Conservation (phyloP, 345 rosid species). For the Populus ilicifolia region DNA sequence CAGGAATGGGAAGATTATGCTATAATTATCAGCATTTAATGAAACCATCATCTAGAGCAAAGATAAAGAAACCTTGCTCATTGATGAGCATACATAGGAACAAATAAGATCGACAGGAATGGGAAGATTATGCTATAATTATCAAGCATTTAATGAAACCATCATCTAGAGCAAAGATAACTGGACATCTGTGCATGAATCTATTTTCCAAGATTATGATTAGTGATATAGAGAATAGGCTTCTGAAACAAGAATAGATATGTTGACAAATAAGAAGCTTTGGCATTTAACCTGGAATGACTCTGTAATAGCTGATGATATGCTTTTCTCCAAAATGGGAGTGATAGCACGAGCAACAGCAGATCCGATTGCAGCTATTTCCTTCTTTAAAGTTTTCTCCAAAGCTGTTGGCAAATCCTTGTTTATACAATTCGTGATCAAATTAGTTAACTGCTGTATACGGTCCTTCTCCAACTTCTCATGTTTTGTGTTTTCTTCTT, state of each 20-base stretch:
- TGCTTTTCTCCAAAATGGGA: constrained; percentile 26
- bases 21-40: too few species aligned
- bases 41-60: too few species aligned
- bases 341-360: constrained; percentile 19
- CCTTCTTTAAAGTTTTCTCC: constrained; percentile 32
- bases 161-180: not conserved
- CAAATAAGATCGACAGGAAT: not conserved
- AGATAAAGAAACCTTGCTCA: not conserved
- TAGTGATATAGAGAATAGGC: not conserved
- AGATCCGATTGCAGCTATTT: constrained; percentile 22
- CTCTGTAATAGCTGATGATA: constrained; percentile 27
- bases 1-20: not conserved
- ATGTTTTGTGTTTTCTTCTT: constrained; percentile 24
- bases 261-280: not conserved
- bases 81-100: not conserved
- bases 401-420: constrained; percentile 25
- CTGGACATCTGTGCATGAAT: not conserved
- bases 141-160: not conserved
- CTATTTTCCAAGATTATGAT: not conserved
- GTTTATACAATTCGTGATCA: constrained; percentile 15
- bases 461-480: constrained; percentile 23
- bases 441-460: constrained; percentile 20
- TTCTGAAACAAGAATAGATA: not conserved
- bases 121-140: not conserved
- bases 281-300: constrained; percentile 28